Evolutionary conservation across 1,284 basidiomycete species (phyloP), one percentile per base, ranked within the genome.

Genomic region (Trametes sp.): DNA sequence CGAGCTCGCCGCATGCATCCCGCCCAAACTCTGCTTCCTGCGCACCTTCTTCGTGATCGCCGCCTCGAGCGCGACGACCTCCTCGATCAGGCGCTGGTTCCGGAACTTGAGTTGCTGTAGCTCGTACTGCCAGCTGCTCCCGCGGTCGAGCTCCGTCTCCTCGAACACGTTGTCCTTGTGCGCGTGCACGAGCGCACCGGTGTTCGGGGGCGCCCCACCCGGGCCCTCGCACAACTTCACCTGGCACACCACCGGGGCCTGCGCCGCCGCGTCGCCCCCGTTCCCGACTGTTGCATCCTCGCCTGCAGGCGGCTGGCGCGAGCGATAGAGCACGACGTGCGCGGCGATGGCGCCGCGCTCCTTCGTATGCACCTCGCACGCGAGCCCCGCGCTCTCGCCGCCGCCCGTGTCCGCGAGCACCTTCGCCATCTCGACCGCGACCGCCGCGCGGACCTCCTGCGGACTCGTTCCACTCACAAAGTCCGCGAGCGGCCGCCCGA

Each of bases 81-180:
- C 92, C 63, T 93, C 90, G 59, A 78, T 77, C 57, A 96, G 70
- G 66, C 88, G 79, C 73, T 87, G 81, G 73, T 97, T 96, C 57
- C 84, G 82, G 70, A 88, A 87, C 73, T 88, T 84, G 69, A 96
- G 81, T 77, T 95, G 92, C 77, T 95, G 92, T 38, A 97, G 81
- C 78, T 96, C 94, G 72, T 95, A 96, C 77, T 96, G 94, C 95
- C 95, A 97, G 66, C 90, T 93, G 41, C 89, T 89, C 23, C 83
- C 87, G 13, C 89, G 78, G 9, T 77, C 75, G 0, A 84, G 82
- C 49, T 90, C 87, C 23, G 95, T 82, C 74, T 93, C 92, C 50
- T 86, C 87, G 68, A 94, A 95, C 10, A 95, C 76, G 66, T 91
- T 87, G 31, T 72, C 76, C 1, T 42, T 19, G 38, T 73, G 73